Evolutionary conservation across 768 basidiomycete genomes (phyloP), one percentile per base, ranked within the genome.

Genomic region (Ephemerocybe angulata): DNA sequence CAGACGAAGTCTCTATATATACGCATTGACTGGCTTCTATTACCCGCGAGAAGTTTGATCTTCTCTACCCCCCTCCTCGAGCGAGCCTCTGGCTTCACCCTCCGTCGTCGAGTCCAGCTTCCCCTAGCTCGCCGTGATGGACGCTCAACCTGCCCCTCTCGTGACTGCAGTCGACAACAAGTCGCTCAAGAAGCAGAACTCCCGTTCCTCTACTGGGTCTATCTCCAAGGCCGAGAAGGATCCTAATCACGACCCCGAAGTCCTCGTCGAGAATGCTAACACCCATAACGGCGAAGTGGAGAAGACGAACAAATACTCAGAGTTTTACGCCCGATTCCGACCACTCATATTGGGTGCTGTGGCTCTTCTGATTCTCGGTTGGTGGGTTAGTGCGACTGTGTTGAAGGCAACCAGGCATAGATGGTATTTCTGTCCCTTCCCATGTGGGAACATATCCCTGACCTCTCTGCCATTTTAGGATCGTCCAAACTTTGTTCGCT

Each of bases 321-420:
- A 31, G 25, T 58, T 68, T 6, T 63, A 64, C 50, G 42, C 17
- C 31, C 72, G 65, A 53, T 60, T 69, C 52, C 73, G 78, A 12
- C 74, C 76, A n/a, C 70, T 71, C 60, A 65, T 84, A 44, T 72
- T 91, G 31, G 68, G 67, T 44, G 81, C 61, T 15, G 58, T 86
- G 1, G 86, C 85, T 10, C 62, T 75, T 12, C 65, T 85, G 48
- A 89, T 93, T 59, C 72, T 92, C 40, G 90, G 81, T 38, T 93
- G 90, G 90, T 93, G 90, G 90, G 84, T 93, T 31, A 86, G 85
- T 56, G 71, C 90, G 8, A 90, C 82, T 0, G 66, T 90, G 12
- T 70, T 93, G 47, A 61, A 73, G 52, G 83, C 77, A 4, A 92
- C 91, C 3, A 82, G 90, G 50, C 85, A 82, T 68, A 77, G 88